phyloP scores from a whole-genome alignment of 2,329 filamentous ascomycete genomes.

The Penicillium paneum region DNA sequence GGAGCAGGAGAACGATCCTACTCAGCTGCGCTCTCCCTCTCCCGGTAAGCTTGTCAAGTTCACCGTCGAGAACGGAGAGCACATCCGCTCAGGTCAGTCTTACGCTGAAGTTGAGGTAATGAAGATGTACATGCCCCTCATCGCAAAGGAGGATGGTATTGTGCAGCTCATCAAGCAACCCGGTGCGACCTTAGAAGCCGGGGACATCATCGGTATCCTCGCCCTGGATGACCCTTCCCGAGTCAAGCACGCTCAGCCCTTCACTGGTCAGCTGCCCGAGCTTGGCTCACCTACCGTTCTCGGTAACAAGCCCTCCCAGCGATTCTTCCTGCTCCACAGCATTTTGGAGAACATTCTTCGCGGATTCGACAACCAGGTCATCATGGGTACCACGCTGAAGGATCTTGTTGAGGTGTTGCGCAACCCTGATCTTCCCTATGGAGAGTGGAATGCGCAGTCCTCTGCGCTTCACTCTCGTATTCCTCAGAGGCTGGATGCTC shows the following conservation, averaged over 20 bases:
- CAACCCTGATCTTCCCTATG: conserved; percentile 85
- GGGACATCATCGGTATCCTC: conserved; percentile 96
- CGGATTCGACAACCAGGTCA: conserved; percentile 95
- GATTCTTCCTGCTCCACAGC: conserved; percentile 71
- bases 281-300: conserved; percentile 82
- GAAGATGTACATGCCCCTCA: conserved; percentile 99
- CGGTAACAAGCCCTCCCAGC: conserved; percentile 87
- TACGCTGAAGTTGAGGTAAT: conserved; percentile 99
- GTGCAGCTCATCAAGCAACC: conserved; percentile 99
- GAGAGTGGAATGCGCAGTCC: conserved; percentile 94
- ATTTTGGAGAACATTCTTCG: conserved; percentile 83
- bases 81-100: conserved; percentile 85
- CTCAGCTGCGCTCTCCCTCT: conserved; percentile 88
- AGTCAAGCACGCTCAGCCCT: conserved; percentile 94
- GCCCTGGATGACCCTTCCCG: conserved; percentile 91
- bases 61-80: conserved; percentile 89
- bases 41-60: conserved; percentile 99
- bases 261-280: conserved; percentile 83
- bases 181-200: conserved; percentile 93
- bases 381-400: conserved; percentile 83
- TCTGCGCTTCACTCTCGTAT: conserved; percentile 96
- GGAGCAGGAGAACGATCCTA: conserved; percentile 98
- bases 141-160: conserved; percentile 90
- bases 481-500: conserved; percentile 85
- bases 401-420: conserved; percentile 88